Base-by-base conservation (phyloP, 108 stramenopile species). In the Nannochloropsis gaditana region DNA sequence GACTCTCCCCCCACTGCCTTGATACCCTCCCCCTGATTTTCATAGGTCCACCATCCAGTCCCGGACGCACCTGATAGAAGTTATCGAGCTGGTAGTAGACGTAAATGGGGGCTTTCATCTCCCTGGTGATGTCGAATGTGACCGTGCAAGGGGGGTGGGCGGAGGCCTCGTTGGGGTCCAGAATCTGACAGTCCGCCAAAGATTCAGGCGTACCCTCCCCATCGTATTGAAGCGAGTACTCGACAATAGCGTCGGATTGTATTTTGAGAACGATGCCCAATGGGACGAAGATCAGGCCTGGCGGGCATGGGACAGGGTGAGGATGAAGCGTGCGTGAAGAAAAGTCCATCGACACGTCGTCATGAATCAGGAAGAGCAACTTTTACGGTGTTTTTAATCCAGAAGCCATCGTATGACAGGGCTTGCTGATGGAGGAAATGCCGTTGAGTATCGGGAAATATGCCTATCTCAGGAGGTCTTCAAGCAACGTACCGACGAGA, bases 11-110 rank as follows among this genome's bases (percentile, higher is more conserved):
- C 31, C 31, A 31, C 31, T 31, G 31, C 31, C 31, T 31, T 31
- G 31, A 0, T 31, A 31, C 31, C 31, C 31, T 31, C 31, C 31
- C 0, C 31, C 31, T 31, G 31, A 31, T 31, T 31, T 31, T 31
- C 31, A 31, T 1, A 31, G 31, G 31, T 31, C 31, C 31, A 31
- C 31, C 31, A 31, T 31, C 31, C 31, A 31, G 31, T 31, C 31
- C 31, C 31, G 31, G 47, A 50, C 47, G 47, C 15, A 50, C 47
- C 92, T 99, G 99, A 90, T 97, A 96, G 87, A 98, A 99, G 87
- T 98, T 98, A 81, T 92, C 90, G 21, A 99, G 84, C 88, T 98
- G 94, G 86, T 99, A 99, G 90, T 99, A 93, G 17, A 99, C 92
- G 87, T 96, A 88, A 9, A 99, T 91, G 10, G 97, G 97, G 41